A percentile compares a stretch with the other conserved stretches of the same genome.
These are phyloP conservation scores for Fonsecaea monophora DNA, from an alignment of 2,329 filamentous ascomycete genomes.

Conservation along the genomic window DNA sequence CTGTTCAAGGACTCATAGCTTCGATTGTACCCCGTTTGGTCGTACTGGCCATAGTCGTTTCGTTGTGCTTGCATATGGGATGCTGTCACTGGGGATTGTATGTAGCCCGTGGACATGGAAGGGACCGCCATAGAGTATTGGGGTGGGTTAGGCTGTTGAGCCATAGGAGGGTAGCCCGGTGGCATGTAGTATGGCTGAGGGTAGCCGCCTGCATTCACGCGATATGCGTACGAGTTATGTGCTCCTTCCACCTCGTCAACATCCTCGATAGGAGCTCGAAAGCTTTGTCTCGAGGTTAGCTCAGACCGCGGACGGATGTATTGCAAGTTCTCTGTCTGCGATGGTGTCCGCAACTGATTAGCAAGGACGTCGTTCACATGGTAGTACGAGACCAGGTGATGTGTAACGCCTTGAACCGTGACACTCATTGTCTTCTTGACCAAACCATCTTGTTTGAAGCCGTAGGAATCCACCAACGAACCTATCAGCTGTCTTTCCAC, in stretches of 20 bases:
- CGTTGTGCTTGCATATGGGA: constrained; percentile 35
- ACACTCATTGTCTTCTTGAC: constrained; percentile 95
- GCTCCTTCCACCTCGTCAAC: constrained; percentile 55
- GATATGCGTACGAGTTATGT: constrained; percentile 50
- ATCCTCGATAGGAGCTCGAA: constrained; percentile 70
- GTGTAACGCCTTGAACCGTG: constrained; percentile 73
- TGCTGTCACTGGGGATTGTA: constrained; percentile 33
- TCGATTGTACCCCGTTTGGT: constrained; percentile 36
- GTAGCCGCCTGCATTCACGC: constrained; percentile 43
- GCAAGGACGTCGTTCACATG: constrained; percentile 77
- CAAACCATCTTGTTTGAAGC: constrained; percentile 80
- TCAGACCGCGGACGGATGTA: constrained; percentile 63
- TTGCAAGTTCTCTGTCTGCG: constrained; percentile 59
- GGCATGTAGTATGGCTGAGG: constrained; percentile 35
- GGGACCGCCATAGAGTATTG: constrained; percentile 36
- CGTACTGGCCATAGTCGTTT: constrained; percentile 39
- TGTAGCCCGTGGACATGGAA: constrained; percentile 35
- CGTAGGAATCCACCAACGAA: constrained; percentile 86
- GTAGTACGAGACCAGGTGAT: constrained; percentile 91
- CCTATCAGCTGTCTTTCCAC: constrained; percentile 71
- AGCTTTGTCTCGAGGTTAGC: constrained; percentile 68
- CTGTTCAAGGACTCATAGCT: constrained; percentile 36
- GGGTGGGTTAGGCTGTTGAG: constrained; percentile 31
- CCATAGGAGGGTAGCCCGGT: constrained; percentile 36
- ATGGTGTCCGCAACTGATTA: constrained; percentile 65